These are phyloP conservation scores for Daldinia vernicosa DNA, from an alignment of 495 filamentous ascomycete species.

Conservation along the genomic window DNA sequence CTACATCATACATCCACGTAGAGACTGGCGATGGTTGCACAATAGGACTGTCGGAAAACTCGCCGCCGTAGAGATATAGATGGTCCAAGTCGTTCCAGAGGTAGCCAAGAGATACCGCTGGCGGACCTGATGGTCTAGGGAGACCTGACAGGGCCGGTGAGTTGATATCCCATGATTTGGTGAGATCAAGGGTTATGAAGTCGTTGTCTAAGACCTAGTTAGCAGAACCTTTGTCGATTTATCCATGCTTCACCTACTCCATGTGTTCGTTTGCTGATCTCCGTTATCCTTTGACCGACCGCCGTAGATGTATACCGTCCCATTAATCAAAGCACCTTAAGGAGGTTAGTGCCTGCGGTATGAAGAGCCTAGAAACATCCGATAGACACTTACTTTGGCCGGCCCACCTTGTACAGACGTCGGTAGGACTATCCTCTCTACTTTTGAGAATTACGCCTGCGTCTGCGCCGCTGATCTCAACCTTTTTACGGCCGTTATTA, in stretches of 20 bases:
- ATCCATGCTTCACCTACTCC: constrained; percentile 61
- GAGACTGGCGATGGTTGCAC: constrained; percentile 62
- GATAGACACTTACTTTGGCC: constrained; percentile 63
- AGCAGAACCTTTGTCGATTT: constrained; percentile 23
- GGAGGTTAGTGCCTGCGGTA: constrained; percentile 20
- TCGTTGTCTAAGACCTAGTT: constrained; percentile 65
- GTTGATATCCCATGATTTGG: constrained; percentile 70
- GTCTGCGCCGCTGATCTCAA: constrained; percentile 53
- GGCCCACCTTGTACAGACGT: constrained; percentile 72
- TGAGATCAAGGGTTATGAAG: constrained; percentile 72
- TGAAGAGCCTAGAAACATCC: neutral
- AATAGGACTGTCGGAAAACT: constrained; percentile 69
- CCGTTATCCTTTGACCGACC: constrained; percentile 64
- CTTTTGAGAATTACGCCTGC: constrained; percentile 57
- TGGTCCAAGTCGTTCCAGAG: constrained; percentile 75
- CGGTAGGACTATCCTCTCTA: constrained; percentile 58
- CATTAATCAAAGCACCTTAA: constrained; percentile 67
- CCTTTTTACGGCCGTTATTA: constrained; percentile 48
- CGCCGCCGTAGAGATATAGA: constrained; percentile 76
- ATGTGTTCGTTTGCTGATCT: constrained; percentile 65
- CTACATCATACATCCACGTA: constrained; percentile 73
- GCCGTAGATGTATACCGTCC: constrained; percentile 79
- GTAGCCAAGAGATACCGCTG: constrained; percentile 73
- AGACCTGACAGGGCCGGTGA: constrained; percentile 69
- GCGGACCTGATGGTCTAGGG: constrained; percentile 71